Evolutionary conservation across 2,329 filamentous ascomycete species (phyloP).

Genomic region (Chalaropsis ovoidea): DNA sequence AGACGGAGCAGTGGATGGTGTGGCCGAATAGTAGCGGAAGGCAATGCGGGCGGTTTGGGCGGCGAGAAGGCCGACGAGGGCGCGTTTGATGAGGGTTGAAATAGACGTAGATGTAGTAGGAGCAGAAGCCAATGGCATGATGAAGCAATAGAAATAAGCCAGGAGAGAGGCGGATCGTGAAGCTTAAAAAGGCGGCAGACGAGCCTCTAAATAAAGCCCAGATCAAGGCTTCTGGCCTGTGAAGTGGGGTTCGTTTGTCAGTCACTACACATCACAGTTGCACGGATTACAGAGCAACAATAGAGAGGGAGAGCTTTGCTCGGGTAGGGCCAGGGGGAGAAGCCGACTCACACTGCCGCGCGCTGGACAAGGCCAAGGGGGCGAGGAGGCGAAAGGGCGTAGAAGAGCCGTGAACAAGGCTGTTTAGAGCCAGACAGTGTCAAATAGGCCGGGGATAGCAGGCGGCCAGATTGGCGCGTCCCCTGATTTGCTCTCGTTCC

Average conservation of each 20-base stretch:
- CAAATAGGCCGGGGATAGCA: not conserved
- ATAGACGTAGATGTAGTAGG: constrained; percentile 4
- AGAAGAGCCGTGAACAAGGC: not conserved
- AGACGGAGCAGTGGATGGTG: not conserved
- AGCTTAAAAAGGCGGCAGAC: not conserved
- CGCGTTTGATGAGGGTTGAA: constrained; percentile 22
- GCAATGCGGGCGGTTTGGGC: constrained; percentile 21
- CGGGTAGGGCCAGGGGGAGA: not conserved
- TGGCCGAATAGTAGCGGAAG: constrained; percentile 12
- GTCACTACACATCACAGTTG: not conserved
- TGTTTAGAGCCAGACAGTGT: too few species aligned
- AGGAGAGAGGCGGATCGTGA: not conserved
- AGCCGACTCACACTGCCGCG: not conserved
- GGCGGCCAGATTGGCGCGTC: too few species aligned
- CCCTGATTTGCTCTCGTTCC: not conserved
- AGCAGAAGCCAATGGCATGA: constrained; percentile 8
- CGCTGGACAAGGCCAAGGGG: not conserved
- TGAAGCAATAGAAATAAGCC: not conserved
- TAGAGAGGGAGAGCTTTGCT: not conserved
- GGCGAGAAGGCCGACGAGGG: constrained; percentile 23
- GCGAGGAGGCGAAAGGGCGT: not conserved
- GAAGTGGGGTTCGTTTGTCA: not conserved
- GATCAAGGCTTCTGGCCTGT: not conserved
- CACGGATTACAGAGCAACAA: not conserved
- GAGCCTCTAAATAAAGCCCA: not conserved